Base-by-base conservation (phyloP, 2,329 filamentous ascomycete genomes). In the Achaetomium macrosporum region DNA sequence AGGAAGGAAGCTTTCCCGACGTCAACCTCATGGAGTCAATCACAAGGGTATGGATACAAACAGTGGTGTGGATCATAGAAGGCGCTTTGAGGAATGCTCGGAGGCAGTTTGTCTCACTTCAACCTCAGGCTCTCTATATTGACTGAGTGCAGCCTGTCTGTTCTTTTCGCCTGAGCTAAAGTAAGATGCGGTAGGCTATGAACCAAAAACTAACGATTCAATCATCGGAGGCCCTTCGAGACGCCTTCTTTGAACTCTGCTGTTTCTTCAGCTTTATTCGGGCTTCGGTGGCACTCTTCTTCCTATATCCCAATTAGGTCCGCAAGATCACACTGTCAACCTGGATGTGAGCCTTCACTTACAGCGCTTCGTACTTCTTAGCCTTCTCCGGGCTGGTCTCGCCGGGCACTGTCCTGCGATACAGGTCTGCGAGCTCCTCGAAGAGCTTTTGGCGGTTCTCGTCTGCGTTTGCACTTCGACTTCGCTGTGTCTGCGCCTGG, bases 401-500 rank as follows among this genome's bases (percentile, higher is more conserved):
- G 2, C 55, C 54, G 15, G 63, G 63, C 20, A 65, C 60, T 2
- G 53, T 57, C 9, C 33, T 53, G 15, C 56, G 47, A 39, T 64
- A 64, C 30, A 65, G 16, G 9, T 33, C 42, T 40, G 57, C 51
- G 13, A 65, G 51, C 51, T 64, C 62, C 2, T 63, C 57, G 5
- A 72, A 66, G 1, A 73, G 58, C 37, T 68, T 65, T 20, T 65
- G 63, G 31, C 69, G 70, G 60, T 83, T 83, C 37, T 81, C 76
- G 1, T 77, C 73, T 10, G 69, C 67, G 60, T 83, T 83, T 45
- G 74, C 72, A 15, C 68, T 68, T 42, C 77, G 70, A 37, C 76
- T 79, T 17, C 80, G 71, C 49, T 77, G 72, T 2, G 73, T 76
- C 62, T 83, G 80, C 0, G 77, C 77, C 49, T 81, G 74, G 33